These are phyloP conservation scores for Draba incana DNA, from an alignment of 345 rosid species.

Conservation along the genomic window DNA sequence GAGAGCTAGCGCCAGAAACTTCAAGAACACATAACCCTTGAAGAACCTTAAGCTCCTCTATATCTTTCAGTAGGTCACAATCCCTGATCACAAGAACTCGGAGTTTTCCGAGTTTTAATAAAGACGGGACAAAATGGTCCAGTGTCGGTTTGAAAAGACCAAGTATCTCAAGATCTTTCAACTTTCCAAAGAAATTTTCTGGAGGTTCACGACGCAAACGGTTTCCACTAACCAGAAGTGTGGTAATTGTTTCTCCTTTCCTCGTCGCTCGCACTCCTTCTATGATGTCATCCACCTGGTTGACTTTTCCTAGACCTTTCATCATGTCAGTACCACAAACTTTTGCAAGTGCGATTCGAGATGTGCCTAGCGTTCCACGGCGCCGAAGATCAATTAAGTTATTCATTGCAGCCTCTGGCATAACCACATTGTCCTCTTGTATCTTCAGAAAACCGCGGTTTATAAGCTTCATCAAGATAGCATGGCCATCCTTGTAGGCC, in stretches of 20 bases:
- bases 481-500: slow-evolving; percentile 46
- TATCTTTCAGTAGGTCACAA: slow-evolving; percentile 42
- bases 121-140: slow-evolving; percentile 12
- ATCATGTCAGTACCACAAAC: background rate
- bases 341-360: background rate
- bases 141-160: slow-evolving; percentile 48
- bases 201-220: slow-evolving; percentile 41
- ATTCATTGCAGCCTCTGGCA: slow-evolving; percentile 40
- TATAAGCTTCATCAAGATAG: slow-evolving; percentile 46
- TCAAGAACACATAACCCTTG: slow-evolving; percentile 48
- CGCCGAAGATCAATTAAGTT: slow-evolving; percentile 26
- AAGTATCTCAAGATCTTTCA: slow-evolving; percentile 46
- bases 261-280: background rate
- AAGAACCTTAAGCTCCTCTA: slow-evolving; percentile 34
- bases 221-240: slow-evolving; percentile 54
- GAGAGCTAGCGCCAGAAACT: slow-evolving; percentile 56
- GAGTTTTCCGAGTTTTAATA: slow-evolving; percentile 6
- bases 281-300: background rate
- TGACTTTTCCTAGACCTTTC: background rate
- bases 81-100: slow-evolving; percentile 55
- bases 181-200: slow-evolving; percentile 32
- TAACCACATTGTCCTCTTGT: slow-evolving; percentile 42
- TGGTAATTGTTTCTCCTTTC: slow-evolving; percentile 30
- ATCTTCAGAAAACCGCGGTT: slow-evolving; percentile 45
- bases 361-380: background rate